Percentiles rank a stretch among this genome's conserved stretches.
These are phyloP conservation scores for Ogataea minuta DNA, from an alignment of 805 yeast species.

Conservation along the genomic window DNA sequence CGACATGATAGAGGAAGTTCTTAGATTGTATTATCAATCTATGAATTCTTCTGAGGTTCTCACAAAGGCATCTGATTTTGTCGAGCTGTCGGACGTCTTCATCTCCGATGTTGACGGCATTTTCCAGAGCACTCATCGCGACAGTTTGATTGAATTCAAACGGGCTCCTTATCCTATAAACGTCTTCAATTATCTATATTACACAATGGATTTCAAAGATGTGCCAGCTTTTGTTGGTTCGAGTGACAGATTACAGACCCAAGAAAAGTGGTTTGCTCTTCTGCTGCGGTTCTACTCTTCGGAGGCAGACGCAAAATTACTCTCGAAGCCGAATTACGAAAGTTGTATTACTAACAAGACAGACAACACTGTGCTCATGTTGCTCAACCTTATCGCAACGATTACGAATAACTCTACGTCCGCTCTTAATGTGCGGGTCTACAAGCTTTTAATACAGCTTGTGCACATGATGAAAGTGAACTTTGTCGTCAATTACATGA, in stretches of 20 bases:
- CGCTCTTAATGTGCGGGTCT: slow-evolving; percentile 25
- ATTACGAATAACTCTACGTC: slow-evolving; percentile 28
- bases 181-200: slow-evolving; percentile 42
- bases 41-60: slow-evolving; percentile 12
- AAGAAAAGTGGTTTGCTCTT: slow-evolving; percentile 39
- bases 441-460: slow-evolving; percentile 25
- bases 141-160: slow-evolving; percentile 33
- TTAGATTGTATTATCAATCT: slow-evolving; percentile 41
- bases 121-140: slow-evolving; percentile 26
- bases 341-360: slow-evolving; percentile 39
- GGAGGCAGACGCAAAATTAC: slow-evolving; percentile 16
- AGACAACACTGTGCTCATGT: slow-evolving; percentile 42
- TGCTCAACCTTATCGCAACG: slow-evolving; percentile 38
- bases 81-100: slow-evolving; percentile 20
- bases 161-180: slow-evolving; percentile 43
- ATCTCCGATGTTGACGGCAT: slow-evolving; percentile 29
- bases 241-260: slow-evolving; percentile 35
- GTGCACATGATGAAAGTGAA: slow-evolving; percentile 26
- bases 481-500: slow-evolving; percentile 25
- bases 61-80: slow-evolving; percentile 14
- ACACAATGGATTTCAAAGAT: slow-evolving; percentile 21
- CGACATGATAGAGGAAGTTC: slow-evolving; percentile 73
- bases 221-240: slow-evolving; percentile 20
- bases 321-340: slow-evolving; percentile 39
- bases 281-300: slow-evolving; percentile 33